A percentile compares a stretch with the other conserved stretches of the same genome.
These are phyloP conservation scores for Elsinoe arachidis DNA, from an alignment of 2,329 filamentous ascomycete species.

Conservation along the genomic window DNA sequence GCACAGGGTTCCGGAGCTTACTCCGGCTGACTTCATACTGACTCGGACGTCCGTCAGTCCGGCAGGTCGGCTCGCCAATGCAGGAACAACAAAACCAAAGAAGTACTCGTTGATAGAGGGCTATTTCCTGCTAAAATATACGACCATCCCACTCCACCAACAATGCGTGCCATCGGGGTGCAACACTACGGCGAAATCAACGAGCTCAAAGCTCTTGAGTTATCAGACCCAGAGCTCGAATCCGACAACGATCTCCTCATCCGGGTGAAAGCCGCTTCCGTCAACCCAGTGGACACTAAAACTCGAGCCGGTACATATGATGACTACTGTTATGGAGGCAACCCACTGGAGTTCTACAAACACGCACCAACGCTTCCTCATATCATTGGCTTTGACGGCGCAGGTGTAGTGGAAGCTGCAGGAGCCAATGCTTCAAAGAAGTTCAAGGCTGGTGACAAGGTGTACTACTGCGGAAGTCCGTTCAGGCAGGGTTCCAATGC, in stretches of 20 bases:
- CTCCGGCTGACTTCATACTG: conserved; percentile 7
- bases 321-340: conserved; percentile 25
- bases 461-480: conserved; percentile 36
- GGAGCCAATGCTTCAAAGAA: conserved; percentile 24
- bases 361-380: conserved; percentile 25
- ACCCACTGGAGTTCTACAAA: conserved; percentile 31
- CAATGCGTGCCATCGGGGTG: conserved; percentile 28
- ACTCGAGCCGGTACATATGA: conserved; percentile 26
- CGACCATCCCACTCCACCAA: background rate
- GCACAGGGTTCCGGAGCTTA: background rate
- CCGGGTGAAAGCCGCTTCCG: conserved; percentile 31
- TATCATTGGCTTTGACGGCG: conserved; percentile 38
- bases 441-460: conserved; percentile 36
- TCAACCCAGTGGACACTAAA: conserved; percentile 36
- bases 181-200: conserved; percentile 24
- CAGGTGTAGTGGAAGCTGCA: conserved; percentile 30
- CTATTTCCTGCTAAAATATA: background rate
- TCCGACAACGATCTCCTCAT: conserved; percentile 30
- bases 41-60: background rate
- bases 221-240: conserved; percentile 27
- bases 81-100: background rate
- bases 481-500: conserved; percentile 36
- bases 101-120: too few relatives aligned
- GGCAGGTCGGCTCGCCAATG: background rate
- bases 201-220: conserved; percentile 22